These are phyloP conservation scores for Ophiostoma piceae DNA, from an alignment of 2,329 filamentous ascomycete genomes.

Conservation along the genomic window DNA sequence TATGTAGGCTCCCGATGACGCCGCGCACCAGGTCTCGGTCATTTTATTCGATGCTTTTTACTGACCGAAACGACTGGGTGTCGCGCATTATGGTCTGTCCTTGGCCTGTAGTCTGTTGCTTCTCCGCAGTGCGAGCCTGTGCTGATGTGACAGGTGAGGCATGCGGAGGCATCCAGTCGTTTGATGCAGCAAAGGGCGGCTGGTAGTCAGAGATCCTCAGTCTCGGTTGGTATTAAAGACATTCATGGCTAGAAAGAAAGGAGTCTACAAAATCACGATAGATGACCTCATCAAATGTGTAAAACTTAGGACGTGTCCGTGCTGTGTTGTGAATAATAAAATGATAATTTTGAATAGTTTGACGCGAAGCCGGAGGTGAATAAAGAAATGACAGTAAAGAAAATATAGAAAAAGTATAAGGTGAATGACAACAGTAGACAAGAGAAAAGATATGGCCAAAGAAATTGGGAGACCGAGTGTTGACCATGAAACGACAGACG, in stretches of 20 bases:
- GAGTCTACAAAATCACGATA: too few relatives aligned
- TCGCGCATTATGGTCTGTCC: not conserved
- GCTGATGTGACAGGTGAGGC: not conserved
- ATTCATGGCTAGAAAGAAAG: too few relatives aligned
- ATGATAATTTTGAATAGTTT: slow-evolving; percentile 3
- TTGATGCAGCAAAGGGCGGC: too few relatives aligned
- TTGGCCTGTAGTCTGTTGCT: not conserved
- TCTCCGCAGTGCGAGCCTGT: not conserved
- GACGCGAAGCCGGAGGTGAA: not conserved
- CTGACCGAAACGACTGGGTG: not conserved
- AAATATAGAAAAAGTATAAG: slow-evolving; percentile 6
- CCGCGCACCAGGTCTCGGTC: not conserved
- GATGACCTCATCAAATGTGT: not conserved
- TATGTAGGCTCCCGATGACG: not conserved
- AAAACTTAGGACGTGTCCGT: not conserved
- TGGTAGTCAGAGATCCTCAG: too few relatives aligned
- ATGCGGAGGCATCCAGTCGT: too few relatives aligned
- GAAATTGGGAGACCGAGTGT: not conserved
- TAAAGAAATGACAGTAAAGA: not conserved
- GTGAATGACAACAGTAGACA: not conserved
- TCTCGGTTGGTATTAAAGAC: too few relatives aligned
- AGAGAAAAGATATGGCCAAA: not conserved
- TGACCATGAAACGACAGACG: not conserved
- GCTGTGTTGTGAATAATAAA: slow-evolving; percentile 10
- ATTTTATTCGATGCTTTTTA: not conserved